phyloP scores from a whole-genome alignment of 495 filamentous ascomycete species.

The Parmelia sp. region DNA sequence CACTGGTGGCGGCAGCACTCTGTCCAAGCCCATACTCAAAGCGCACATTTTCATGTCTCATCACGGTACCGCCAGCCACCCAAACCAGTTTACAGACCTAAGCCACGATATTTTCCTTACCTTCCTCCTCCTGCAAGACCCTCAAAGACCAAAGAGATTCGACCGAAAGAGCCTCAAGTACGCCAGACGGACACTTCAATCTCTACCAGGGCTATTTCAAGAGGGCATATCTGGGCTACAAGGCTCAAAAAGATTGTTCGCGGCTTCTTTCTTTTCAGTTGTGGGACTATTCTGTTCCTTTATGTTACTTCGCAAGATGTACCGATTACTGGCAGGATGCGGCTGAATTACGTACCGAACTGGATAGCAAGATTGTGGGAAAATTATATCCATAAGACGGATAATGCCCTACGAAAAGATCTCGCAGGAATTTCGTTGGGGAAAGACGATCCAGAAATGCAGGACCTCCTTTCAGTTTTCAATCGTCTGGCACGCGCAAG shows the following conservation, averaged over 20 bases:
- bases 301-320: neutral
- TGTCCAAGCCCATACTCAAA: neutral
- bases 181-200: neutral
- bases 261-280: neutral
- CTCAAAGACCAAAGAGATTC: neutral
- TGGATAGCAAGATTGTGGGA: neutral
- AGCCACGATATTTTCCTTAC: neutral
- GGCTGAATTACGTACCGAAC: neutral
- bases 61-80: neutral
- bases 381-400: neutral
- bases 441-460: neutral
- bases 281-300: neutral
- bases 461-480: neutral
- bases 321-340: neutral
- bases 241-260: neutral
- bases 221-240: neutral
- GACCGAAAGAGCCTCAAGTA: neutral
- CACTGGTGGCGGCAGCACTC: neutral
- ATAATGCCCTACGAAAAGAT: neutral
- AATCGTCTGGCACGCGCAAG: neutral
- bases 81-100: neutral
- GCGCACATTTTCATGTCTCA: neutral
- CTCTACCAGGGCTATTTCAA: neutral
- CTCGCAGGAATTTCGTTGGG: neutral
- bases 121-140: neutral